A percentile compares a stretch with the other conserved stretches of the same genome.
Evolutionary conservation across 1,284 basidiomycete genomes (phyloP).

Genomic region (Cryptococcus depauperatus): DNA sequence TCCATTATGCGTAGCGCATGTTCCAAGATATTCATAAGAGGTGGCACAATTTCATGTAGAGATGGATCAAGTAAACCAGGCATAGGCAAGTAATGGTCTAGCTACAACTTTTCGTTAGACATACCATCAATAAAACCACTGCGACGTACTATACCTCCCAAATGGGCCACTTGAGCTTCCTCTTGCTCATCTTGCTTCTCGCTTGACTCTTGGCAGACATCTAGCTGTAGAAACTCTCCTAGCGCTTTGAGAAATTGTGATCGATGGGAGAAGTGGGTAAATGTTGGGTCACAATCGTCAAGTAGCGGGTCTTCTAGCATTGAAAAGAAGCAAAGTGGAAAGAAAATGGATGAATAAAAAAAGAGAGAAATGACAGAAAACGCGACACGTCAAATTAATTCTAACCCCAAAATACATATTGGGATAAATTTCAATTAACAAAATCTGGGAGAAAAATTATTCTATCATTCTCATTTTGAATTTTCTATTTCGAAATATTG

Average conservation of each 20-base stretch:
- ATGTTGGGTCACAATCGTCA: slow-evolving; percentile 41
- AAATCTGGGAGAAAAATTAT: too few species aligned
- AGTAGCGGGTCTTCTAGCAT: too few species aligned
- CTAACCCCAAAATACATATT: too few species aligned
- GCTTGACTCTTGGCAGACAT: slow-evolving; percentile 48
- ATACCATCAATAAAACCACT: not conserved
- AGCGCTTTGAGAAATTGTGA: slow-evolving; percentile 56
- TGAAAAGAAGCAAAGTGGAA: too few species aligned
- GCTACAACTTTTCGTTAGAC: slow-evolving; percentile 47
- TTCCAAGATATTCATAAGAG: slow-evolving; percentile 64
- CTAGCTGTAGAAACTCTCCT: slow-evolving; percentile 50
- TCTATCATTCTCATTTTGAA: too few species aligned
- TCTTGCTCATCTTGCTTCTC: slow-evolving; percentile 48
- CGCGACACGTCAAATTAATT: too few species aligned
- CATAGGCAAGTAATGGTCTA: slow-evolving; percentile 87
- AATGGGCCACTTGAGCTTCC: slow-evolving; percentile 48
- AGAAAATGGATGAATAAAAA: too few species aligned
- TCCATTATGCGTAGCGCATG: slow-evolving; percentile 51
- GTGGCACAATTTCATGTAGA: slow-evolving; percentile 71
- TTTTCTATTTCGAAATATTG: too few species aligned
- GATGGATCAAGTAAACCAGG: slow-evolving; percentile 92
- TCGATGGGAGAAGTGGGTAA: slow-evolving; percentile 42
- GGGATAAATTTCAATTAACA: too few species aligned
- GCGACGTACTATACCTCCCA: slow-evolving; percentile 39
- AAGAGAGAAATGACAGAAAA: too few species aligned